Evolutionary conservation across 805 yeast species (phyloP).

Genomic region (Groenewaldozyma tartarivorans): DNA sequence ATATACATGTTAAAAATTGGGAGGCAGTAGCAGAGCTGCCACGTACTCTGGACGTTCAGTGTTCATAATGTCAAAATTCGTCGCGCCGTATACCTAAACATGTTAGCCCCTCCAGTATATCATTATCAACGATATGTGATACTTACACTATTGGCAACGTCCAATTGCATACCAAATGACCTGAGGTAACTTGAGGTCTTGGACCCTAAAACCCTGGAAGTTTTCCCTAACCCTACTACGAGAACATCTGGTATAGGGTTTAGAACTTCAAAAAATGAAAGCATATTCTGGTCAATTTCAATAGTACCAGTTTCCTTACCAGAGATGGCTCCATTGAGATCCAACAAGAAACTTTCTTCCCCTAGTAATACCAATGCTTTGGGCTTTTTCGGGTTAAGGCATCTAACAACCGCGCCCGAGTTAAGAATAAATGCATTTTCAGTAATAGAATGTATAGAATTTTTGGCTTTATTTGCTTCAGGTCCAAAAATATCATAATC

Average conservation of each 20-base stretch:
- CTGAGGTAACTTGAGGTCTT: conserved; percentile 40
- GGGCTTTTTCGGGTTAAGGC: conserved; percentile 23
- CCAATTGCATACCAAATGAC: conserved; percentile 58
- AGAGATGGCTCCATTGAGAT: conserved; percentile 30
- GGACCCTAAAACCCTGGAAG: conserved; percentile 55
- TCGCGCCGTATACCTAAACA: conserved; percentile 45
- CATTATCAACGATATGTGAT: not conserved
- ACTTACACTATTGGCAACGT: conserved; percentile 51
- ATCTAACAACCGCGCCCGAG: conserved; percentile 38
- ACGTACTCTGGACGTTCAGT: conserved; percentile 69
- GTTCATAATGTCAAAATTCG: conserved; percentile 63
- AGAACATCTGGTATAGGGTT: conserved; percentile 73
- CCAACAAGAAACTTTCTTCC: conserved; percentile 52
- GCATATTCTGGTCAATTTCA: conserved; percentile 37
- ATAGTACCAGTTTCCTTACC: conserved; percentile 48
- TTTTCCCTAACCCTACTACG: conserved; percentile 61
- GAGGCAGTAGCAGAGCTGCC: conserved; percentile 67
- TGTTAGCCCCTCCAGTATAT: not conserved
- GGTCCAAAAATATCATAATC: conserved; percentile 36
- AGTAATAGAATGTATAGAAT: conserved; percentile 43
- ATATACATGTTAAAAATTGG: conserved; percentile 46
- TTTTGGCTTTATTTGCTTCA: conserved; percentile 36
- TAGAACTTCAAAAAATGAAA: conserved; percentile 42
- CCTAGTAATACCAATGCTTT: conserved; percentile 26
- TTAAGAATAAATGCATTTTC: conserved; percentile 52